These are phyloP conservation scores for Aspergillus bridgeri DNA, from an alignment of 495 filamentous ascomycete genomes.

Conservation along the genomic window DNA sequence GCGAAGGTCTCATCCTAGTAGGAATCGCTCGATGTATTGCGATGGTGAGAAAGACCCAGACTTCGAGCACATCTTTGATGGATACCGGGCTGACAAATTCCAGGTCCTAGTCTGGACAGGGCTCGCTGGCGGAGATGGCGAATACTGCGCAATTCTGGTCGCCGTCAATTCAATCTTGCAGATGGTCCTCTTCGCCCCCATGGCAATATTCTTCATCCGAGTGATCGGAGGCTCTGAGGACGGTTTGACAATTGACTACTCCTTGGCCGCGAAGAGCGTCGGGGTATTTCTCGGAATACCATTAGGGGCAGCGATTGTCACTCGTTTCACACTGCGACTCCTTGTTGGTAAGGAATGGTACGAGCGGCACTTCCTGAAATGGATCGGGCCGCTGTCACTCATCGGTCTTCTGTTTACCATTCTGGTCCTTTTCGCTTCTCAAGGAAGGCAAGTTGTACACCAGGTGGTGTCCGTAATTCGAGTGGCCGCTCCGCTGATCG, in stretches of 20 bases:
- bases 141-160: constrained; percentile 89
- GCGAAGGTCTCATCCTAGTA: constrained; percentile 73
- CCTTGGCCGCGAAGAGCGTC: constrained; percentile 71
- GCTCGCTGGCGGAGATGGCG: constrained; percentile 70
- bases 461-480: constrained; percentile 80
- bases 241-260: constrained; percentile 57
- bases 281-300: constrained; percentile 86
- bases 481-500: constrained; percentile 73
- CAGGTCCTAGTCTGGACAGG: constrained; percentile 76
- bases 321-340: constrained; percentile 60
- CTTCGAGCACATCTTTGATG: background rate
- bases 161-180: constrained; percentile 85
- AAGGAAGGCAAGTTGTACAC: constrained; percentile 74
- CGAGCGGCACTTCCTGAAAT: constrained; percentile 65
- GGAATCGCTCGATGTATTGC: constrained; percentile 79
- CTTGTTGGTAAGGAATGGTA: constrained; percentile 58
- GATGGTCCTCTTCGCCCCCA: constrained; percentile 80
- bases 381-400: constrained; percentile 68
- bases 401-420: constrained; percentile 86
- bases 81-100: background rate
- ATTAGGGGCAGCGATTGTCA: constrained; percentile 72
- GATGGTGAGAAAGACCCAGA: constrained; percentile 56
- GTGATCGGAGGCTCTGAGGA: constrained; percentile 52
- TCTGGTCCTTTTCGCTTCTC: constrained; percentile 77
- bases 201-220: constrained; percentile 74